phyloP scores from a whole-genome alignment of 73 alveolate genomes.

The Urostyla sp. region DNA sequence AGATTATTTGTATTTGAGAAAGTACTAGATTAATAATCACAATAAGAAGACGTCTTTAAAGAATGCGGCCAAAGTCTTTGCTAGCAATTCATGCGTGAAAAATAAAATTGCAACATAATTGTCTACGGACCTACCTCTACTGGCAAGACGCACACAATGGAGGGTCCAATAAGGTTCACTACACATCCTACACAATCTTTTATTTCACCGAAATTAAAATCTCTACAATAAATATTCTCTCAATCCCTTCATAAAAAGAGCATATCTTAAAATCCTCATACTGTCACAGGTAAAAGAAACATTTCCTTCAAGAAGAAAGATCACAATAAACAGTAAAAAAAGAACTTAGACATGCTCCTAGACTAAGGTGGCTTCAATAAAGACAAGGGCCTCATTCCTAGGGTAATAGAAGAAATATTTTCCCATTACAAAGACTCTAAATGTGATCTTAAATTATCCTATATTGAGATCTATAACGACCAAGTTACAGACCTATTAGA shows the following conservation, averaged over 20 bases:
- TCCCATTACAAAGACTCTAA: background rate
- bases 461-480: conserved; percentile 41
- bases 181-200: no score
- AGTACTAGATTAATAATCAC: background rate
- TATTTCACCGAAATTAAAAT: no score
- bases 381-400: conserved; percentile 39
- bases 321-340: no score
- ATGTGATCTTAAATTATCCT: conserved; percentile 12
- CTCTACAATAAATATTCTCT: no score
- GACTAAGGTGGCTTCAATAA: no score
- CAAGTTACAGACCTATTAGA: conserved; percentile 29
- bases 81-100: conserved; percentile 13
- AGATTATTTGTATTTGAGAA: conserved; percentile 36
- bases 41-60: conserved; percentile 18
- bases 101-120: conserved; percentile 45
- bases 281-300: no score
- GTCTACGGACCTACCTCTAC: conserved; percentile 61
- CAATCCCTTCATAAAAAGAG: no score
- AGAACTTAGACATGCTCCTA: no score
- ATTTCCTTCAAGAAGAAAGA: no score
- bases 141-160: conserved; percentile 63
- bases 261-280: no score
- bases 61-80: conserved; percentile 9
- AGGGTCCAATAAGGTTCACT: conserved; percentile 8
- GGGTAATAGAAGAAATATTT: conserved; percentile 14